Conservation (phyloP, 2,329 filamentous ascomycete genomes). For the Colletotrichum trifolii region DNA sequence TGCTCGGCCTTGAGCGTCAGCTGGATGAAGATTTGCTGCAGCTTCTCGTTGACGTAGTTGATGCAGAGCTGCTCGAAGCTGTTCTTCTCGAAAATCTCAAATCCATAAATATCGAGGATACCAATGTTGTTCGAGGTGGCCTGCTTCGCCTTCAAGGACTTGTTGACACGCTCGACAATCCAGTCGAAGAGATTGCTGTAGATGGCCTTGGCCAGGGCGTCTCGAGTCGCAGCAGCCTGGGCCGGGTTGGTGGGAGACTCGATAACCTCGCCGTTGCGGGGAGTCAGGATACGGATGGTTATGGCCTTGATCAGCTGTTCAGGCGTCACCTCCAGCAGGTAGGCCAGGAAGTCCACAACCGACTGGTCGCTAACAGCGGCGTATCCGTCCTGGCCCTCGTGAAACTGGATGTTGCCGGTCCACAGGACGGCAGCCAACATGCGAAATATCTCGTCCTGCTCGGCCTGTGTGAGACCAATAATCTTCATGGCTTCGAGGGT, state of each 20-base stretch:
- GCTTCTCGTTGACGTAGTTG: conserved; percentile 99
- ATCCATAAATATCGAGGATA: conserved; percentile 98
- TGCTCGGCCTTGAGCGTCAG: conserved; percentile 96
- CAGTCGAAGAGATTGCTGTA: conserved; percentile 99
- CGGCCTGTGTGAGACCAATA: conserved; percentile 86
- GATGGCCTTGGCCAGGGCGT: conserved; percentile 93
- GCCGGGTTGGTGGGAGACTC: conserved; percentile 85
- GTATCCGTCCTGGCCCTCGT: conserved; percentile 89
- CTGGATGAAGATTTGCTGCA: conserved; percentile 99
- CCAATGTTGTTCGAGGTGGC: conserved; percentile 86
- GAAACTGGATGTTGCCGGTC: conserved; percentile 93
- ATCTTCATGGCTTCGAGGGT: conserved; percentile 94
- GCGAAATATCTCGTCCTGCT: conserved; percentile 96
- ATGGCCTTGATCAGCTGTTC: conserved; percentile 86
- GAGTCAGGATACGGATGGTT: conserved; percentile 85
- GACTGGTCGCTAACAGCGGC: conserved; percentile 88
- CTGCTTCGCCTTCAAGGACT: conserved; percentile 83
- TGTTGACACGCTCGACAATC: conserved; percentile 94
- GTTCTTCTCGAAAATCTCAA: conserved; percentile 99
- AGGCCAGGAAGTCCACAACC: conserved; percentile 93
- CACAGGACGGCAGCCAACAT: conserved; percentile 93
- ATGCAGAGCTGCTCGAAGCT: conserved; percentile 99
- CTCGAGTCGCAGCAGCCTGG: conserved; percentile 87
- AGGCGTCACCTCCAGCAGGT: conserved; percentile 88
- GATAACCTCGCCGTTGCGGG: conserved; percentile 73